Percentiles rank a stretch among this genome's conserved stretches.
phyloP scores from a whole-genome alignment of 75 land plant genomes.

The Cryptomeria japonica region DNA sequence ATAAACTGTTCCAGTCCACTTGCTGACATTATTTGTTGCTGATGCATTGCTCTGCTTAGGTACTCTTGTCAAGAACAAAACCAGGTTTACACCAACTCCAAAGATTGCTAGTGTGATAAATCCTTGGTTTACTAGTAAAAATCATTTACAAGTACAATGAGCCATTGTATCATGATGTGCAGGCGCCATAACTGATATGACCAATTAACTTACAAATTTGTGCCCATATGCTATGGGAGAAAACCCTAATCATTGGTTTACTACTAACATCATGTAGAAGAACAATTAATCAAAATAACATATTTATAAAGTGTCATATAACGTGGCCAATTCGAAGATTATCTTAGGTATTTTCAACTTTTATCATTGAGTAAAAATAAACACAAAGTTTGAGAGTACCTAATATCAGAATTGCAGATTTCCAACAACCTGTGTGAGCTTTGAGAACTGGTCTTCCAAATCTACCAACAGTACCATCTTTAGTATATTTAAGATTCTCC shows the following conservation, averaged over 20 bases:
- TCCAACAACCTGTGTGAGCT: not conserved
- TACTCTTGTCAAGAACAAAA: constrained; percentile 61
- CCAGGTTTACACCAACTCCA: constrained; percentile 73
- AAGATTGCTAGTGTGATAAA: constrained; percentile 53
- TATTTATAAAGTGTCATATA: too few relatives aligned
- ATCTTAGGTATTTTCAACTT: too few relatives aligned
- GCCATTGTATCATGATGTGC: too few relatives aligned
- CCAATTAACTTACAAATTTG: too few relatives aligned
- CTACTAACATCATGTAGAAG: too few relatives aligned
- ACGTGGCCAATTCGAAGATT: too few relatives aligned
- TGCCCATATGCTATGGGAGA: too few relatives aligned
- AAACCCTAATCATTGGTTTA: too few relatives aligned
- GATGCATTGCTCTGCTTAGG: constrained; percentile 56
- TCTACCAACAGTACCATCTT: not conserved
- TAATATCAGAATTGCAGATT: not conserved
- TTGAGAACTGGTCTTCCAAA: not conserved
- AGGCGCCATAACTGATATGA: too few relatives aligned
- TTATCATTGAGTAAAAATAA: too few relatives aligned
- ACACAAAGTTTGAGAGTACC: constrained; percentile 9
- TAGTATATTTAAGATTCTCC: not conserved
- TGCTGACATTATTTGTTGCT: constrained; percentile 63
- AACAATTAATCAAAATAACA: too few relatives aligned
- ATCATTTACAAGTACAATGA: not conserved
- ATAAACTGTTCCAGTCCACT: constrained; percentile 66
- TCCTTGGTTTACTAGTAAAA: constrained; percentile 49